These are phyloP conservation scores for Alternaria solani DNA, from an alignment of 2,329 filamentous ascomycete species.

Conservation along the genomic window DNA sequence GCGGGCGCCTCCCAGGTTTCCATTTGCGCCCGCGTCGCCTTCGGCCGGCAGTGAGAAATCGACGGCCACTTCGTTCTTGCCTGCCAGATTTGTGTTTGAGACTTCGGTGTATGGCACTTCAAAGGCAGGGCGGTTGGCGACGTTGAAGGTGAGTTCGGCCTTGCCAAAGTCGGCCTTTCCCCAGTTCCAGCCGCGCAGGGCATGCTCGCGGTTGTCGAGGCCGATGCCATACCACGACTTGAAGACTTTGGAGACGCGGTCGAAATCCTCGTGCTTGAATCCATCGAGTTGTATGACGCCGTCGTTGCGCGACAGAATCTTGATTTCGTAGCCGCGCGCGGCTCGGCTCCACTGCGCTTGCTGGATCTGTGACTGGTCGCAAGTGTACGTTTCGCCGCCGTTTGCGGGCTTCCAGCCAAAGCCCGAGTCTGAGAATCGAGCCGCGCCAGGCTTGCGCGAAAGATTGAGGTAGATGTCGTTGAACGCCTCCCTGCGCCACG, in stretches of 20 bases:
- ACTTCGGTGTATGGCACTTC: conserved; percentile 98
- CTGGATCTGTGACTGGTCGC: conserved; percentile 85
- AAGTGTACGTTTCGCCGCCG: conserved; percentile 91
- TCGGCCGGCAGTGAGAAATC: conserved; percentile 84
- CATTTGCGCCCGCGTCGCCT: conserved; percentile 76
- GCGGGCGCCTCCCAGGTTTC: conserved; percentile 74
- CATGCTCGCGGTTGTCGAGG: conserved; percentile 91
- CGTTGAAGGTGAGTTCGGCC: conserved; percentile 93
- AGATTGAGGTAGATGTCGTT: conserved; percentile 97
- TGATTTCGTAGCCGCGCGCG: conserved; percentile 90
- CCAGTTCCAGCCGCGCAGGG: conserved; percentile 98
- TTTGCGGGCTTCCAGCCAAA: conserved; percentile 92
- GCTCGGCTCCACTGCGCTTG: conserved; percentile 95
- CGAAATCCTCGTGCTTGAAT: conserved; percentile 93
- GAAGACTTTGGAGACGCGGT: conserved; percentile 89
- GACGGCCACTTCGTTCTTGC: conserved; percentile 96
- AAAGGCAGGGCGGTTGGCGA: conserved; percentile 95
- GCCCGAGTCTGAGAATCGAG: conserved; percentile 91
- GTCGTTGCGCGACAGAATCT: conserved; percentile 83
- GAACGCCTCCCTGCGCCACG: conserved; percentile 79
- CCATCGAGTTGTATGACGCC: conserved; percentile 93
- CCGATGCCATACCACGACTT: conserved; percentile 98
- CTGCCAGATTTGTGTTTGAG: conserved; percentile 95
- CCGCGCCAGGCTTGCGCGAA: conserved; percentile 90
- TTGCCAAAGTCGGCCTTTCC: conserved; percentile 97